Base-by-base conservation (phyloP, 192 early-diverging fungal genomes). In the Coemansia guatemalensis region DNA sequence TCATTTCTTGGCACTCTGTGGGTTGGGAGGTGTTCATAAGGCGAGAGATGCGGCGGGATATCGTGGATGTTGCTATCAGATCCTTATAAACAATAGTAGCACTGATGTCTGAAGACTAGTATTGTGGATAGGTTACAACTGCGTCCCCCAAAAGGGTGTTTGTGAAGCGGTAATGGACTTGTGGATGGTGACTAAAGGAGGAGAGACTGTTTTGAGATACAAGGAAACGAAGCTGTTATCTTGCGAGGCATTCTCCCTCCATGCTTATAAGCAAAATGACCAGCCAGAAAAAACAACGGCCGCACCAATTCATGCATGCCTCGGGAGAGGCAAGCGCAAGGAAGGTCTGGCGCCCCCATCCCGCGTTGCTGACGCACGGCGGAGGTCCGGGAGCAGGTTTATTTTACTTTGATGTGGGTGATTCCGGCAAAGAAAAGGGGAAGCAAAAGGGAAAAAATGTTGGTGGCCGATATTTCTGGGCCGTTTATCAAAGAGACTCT, bases 1-100 rank as follows among this genome's bases (percentile, higher is more conserved):
- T 56, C 53, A 64, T 64, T 35, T 29, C 30, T 44, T 44, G 39
- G 39, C 39, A 44, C 53, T 26, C 27, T 32, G 27, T 30, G 23
- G 6, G 4, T 26, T 53, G 52, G 52, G 29, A 26, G 11, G 25
- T 1, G 52, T 44, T 44, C 39, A 44, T 17, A 44, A 44, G 14
- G 39, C 39, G 17, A 44, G 39, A 44, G 11, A 44, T 44, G 39
- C 12, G 39, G 39, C 17, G 11, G 11, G 35, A 3, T 39, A 39
- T 4, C 35, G 35, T 39, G 14, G 39, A 4, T 17, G 39, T 17
- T 44, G 39, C 14, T 44, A 44, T 44, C 39, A 44, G 39, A 44
- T 44, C 2, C 3, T 17, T 17, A 17, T 12, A 44, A 44, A 44
- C 39, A 44, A 44, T 44, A 12, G 17, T 44, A 44, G 39, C 14